Conservation (phyloP, 106 monocot genomes). For the Gastrodia elata region DNA sequence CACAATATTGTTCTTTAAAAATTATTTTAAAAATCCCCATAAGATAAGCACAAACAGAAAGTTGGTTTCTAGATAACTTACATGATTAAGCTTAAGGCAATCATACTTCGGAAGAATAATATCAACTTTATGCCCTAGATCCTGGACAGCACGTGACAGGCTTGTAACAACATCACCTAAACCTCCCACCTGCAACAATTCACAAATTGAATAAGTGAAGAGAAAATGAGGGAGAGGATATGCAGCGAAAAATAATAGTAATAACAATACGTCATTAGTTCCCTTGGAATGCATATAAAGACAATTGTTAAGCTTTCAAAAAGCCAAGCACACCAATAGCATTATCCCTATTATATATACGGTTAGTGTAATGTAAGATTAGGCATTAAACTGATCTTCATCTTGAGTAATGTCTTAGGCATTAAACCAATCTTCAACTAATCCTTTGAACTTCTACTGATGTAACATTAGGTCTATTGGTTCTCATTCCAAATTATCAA, state of each 20-base stretch:
- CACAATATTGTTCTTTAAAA: neutral
- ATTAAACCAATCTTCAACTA: neutral
- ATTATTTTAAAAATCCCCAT: neutral
- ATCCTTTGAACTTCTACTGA: neutral
- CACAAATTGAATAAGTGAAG: neutral
- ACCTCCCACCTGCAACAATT: conserved; percentile 75
- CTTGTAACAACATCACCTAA: conserved; percentile 99
- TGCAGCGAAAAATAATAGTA: neutral
- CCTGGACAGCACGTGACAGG: conserved; percentile 94
- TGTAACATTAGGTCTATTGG: neutral
- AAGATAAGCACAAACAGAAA: conserved; percentile 5
- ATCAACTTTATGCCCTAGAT: conserved; percentile 82
- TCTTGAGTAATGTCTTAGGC: neutral
- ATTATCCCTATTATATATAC: neutral
- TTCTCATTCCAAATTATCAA: neutral
- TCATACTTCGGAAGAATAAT: conserved; percentile 96
- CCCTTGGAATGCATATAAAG: neutral
- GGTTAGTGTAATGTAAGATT: no score
- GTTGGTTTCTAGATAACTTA: conserved; percentile 34
- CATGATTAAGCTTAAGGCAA: conserved; percentile 73
- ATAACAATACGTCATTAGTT: neutral
- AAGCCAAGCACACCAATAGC: neutral
- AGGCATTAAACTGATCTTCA: no score
- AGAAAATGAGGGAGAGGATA: neutral
- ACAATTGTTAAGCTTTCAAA: neutral